These are phyloP conservation scores for Bonia amplexicaulis DNA, from an alignment of 176 grass and related monocot genomes.

Conservation along the genomic window DNA sequence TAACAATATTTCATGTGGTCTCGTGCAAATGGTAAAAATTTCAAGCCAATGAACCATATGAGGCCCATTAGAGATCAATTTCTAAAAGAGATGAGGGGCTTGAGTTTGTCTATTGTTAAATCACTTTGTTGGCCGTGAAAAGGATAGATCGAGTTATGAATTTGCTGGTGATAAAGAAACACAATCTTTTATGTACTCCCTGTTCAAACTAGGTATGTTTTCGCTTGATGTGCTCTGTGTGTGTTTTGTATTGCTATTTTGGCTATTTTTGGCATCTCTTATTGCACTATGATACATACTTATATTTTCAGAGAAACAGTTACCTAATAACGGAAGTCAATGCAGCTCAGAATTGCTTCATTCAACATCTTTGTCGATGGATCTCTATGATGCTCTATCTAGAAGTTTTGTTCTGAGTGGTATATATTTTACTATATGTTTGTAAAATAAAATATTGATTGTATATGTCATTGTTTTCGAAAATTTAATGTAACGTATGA, in stretches of 20 bases:
- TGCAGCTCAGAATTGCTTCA: conserved; percentile 27
- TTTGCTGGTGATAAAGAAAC: conserved; percentile 69
- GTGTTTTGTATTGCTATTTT: background rate
- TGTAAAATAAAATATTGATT: no score
- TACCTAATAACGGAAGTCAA: conserved; percentile 25
- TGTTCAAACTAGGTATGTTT: conserved; percentile 76
- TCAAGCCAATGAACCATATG: no score
- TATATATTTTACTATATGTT: no score
- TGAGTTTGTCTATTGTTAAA: conserved; percentile 86
- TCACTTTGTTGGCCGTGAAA: conserved; percentile 91
- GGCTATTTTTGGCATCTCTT: conserved; percentile 16
- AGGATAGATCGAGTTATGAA: conserved; percentile 54
- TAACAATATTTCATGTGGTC: no score
- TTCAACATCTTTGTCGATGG: background rate
- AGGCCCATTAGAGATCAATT: conserved; percentile 56
- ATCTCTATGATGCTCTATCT: no score
- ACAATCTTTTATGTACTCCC: conserved; percentile 52
- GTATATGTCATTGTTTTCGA: no score
- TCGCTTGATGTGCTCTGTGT: background rate
- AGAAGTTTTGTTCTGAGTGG: no score
- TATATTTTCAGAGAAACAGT: conserved; percentile 62
- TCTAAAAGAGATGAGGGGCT: conserved; percentile 72
- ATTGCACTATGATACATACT: conserved; percentile 31
- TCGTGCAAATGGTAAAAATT: no score
- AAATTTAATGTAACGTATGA: no score